Base-by-base conservation (phyloP, 768 basidiomycete genomes). In the Amanita polypyramis region DNA sequence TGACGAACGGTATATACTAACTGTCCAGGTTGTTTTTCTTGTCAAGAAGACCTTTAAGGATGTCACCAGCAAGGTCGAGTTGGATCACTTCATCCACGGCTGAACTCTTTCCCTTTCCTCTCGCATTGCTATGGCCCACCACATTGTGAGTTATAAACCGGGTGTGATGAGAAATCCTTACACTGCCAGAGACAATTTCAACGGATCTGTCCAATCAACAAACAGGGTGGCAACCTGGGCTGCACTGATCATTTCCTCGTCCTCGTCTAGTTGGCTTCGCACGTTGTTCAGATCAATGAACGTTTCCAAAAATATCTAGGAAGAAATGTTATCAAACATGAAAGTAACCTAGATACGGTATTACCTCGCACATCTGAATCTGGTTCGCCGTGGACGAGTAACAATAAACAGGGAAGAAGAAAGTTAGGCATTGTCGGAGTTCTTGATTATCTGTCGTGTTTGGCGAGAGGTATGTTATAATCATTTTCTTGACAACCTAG, bases 401-500 rank as follows among this genome's bases (percentile, higher is more conserved):
- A 60, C 90, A 89, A 60, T 89, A 97, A 0, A 92, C 82, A 0
- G 92, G 91, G 69, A 99, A 86, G 73, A 98, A 97, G 62, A 96
- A 97, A 4, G 90, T 82, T 11, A 99, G 70, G 58, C 92, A 97
- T 63, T 98, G 95, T 37, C 91, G 75, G 14, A 97, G 70, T 53
- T 88, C 79, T 54, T 86, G 82, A 58, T 96, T 97, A 20, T 82
- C 76, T 8, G 70, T 74, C 0, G 94, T 96, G 38, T 84, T 79
- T 0, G 92, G 89, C 0, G 90, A 89, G 47, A 97, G 76, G 61
- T 93, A 99, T 15, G 82, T 73, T 15, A 75, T 50, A 2, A 72
- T 61, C 9, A 76, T 61, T 50, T 65, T 67, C 23, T 63, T 60
- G 19, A 72, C 47, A n/a, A 68, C 65, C 70, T 72, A 46, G 25